phyloP scores from a whole-genome alignment of 2,329 filamentous ascomycete species.

The Fusarium cicatricum region DNA sequence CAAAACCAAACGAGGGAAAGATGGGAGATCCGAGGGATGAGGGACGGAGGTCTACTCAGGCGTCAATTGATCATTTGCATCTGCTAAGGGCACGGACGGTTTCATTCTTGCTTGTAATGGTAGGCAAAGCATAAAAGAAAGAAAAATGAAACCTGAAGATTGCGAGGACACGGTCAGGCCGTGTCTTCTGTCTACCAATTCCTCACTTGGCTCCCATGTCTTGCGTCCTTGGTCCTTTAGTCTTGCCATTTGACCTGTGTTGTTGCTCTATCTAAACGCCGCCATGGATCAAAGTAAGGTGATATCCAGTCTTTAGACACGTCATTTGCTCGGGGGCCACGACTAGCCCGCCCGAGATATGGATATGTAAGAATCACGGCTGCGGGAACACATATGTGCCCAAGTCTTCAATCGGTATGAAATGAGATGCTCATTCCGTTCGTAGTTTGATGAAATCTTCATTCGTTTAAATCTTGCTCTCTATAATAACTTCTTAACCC shows the following conservation, averaged over 20 bases:
- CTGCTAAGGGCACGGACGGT: constrained; percentile 50
- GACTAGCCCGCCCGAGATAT: no score
- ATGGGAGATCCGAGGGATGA: constrained; percentile 40
- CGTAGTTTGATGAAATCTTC: no score
- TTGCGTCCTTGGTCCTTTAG: background rate
- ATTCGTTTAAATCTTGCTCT: constrained; percentile 21
- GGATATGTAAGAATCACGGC: no score
- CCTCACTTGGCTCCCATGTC: background rate
- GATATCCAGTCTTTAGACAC: no score
- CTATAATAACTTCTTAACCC: constrained; percentile 24
- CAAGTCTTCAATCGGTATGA: background rate
- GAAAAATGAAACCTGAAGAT: constrained; percentile 49
- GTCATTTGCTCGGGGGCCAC: no score
- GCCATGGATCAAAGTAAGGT: no score
- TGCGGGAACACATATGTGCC: no score
- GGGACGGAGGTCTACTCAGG: constrained; percentile 50
- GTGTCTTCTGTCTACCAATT: constrained; percentile 40
- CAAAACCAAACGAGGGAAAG: constrained; percentile 36
- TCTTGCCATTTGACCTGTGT: no score
- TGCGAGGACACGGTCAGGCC: constrained; percentile 38
- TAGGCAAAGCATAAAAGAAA: constrained; percentile 47
- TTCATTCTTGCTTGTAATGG: constrained; percentile 52
- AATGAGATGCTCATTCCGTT: background rate
- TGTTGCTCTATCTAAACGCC: no score
- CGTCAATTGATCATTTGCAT: constrained; percentile 55